phyloP scores from a whole-genome alignment of 225 moss, liverwort and hornwort species.

The Polytrichum commune region DNA sequence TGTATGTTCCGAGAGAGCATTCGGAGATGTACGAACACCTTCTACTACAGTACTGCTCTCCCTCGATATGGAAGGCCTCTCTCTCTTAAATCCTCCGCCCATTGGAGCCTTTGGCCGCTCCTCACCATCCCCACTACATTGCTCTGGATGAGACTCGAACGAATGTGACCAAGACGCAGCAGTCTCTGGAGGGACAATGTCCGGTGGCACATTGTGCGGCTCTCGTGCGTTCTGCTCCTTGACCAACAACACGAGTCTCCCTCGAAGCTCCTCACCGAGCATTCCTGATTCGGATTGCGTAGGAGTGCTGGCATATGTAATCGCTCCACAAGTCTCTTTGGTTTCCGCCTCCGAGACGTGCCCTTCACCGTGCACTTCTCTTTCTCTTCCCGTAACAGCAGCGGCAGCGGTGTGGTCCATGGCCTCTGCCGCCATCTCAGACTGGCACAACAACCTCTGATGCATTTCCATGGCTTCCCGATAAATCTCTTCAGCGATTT shows the following conservation, averaged over 20 bases:
- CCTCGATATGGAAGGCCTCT: background rate
- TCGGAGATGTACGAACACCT: background rate
- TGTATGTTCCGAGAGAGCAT: background rate
- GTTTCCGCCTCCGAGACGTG: constrained; percentile 22
- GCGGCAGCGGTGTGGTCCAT: background rate
- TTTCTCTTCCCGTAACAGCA: constrained; percentile 9
- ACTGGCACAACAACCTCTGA: constrained; percentile 16
- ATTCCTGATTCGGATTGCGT: constrained; percentile 13
- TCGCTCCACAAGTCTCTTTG: constrained; percentile 51
- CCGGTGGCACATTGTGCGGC: constrained; percentile 4
- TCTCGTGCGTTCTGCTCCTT: background rate
- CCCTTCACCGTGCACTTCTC: background rate
- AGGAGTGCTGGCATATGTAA: constrained; percentile 24
- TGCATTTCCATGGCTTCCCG: constrained; percentile 45
- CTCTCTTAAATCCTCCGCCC: constrained; percentile 13
- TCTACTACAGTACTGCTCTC: background rate
- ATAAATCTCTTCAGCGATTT: constrained; percentile 42
- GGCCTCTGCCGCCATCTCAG: constrained; percentile 6
- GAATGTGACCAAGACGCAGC: constrained; percentile 41
- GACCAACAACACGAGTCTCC: background rate
- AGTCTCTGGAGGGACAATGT: constrained; percentile 23
- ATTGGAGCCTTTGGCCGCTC: constrained; percentile 6
- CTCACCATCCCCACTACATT: constrained; percentile 20
- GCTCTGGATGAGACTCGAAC: constrained; percentile 36
- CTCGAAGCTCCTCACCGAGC: constrained; percentile 7